Evolutionary conservation across 345 rosid species (phyloP), one percentile per base, ranked within the genome.

Genomic region (Turritis glabra): DNA sequence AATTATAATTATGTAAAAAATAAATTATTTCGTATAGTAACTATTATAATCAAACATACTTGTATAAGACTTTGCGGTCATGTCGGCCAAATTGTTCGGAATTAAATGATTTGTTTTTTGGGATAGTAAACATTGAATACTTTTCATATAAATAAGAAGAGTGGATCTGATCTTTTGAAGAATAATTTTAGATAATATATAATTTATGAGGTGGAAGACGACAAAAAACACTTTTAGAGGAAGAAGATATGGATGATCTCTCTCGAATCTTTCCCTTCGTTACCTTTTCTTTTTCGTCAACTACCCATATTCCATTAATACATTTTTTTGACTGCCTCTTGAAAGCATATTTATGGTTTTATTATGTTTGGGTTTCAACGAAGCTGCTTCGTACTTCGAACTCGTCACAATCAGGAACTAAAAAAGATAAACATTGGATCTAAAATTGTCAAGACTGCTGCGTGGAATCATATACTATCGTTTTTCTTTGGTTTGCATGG

Each of bases 141-240:
- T 7, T 74, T 37, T 67, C 18, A 67, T 48, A 67, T 57, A 59
- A 65, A 44, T 59, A 60, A 41, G 21, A 8, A 60, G 55, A 52
- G 29, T 41, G 74, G 74, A 68, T 68, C 74, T 8, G 59, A 75
- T 75, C 63, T 60, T 56, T 27, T 75, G 61, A 19, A 38, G 61
- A 72, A 60, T 71, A 60, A 11, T 26, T 19, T 30, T 14, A 48
- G 68, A 74, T 65, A 64, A 43, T 67, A 7, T 60, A 7, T n/a
- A 22, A 68, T 59, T 21, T 22, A 66, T 50, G 18, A 50, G 54
- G 38, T 8, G 17, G 50, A 76, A 69, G 13, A 69, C 75, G 80
- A 76, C 80, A 76, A 76, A 70, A 25, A 70, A 54, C 53, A 54
- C 80, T 76, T 76, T 76, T 76, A 68, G 80, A 69, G 58, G 72